These are phyloP conservation scores for Grifola frondosa DNA, from an alignment of 1,284 basidiomycete species.

Conservation along the genomic window DNA sequence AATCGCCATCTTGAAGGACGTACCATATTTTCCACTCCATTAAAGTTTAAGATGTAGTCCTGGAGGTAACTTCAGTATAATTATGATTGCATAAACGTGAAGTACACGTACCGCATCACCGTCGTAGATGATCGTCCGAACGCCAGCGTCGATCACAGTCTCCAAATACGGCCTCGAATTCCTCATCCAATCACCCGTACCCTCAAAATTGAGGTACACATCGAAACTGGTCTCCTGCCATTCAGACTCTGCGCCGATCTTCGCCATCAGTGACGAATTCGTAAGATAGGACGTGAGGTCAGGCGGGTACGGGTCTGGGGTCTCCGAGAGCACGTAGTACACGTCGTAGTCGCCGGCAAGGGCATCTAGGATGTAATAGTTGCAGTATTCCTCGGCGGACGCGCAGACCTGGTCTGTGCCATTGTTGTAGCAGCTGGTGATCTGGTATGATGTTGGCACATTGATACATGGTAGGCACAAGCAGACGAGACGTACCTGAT, in stretches of 20 bases:
- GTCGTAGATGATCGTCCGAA: constrained; percentile 51
- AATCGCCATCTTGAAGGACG: too few species aligned
- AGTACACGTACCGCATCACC: constrained; percentile 49
- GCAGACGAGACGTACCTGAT: constrained; percentile 34
- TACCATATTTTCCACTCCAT: constrained; percentile 64
- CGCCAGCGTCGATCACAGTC: constrained; percentile 59
- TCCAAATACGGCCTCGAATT: constrained; percentile 55
- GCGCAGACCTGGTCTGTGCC: constrained; percentile 52
- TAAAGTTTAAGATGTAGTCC: constrained; percentile 61
- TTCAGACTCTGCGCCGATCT: constrained; percentile 50
- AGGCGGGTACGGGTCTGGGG: constrained; percentile 58
- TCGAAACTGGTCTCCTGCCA: constrained; percentile 46
- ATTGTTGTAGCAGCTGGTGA: constrained; percentile 47
- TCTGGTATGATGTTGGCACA: constrained; percentile 32
- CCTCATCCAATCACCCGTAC: constrained; percentile 65
- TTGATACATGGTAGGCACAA: neutral
- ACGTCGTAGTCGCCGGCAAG: constrained; percentile 48
- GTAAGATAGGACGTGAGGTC: constrained; percentile 44
- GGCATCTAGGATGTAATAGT: constrained; percentile 48
- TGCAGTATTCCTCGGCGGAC: constrained; percentile 54
- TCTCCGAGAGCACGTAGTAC: constrained; percentile 51
- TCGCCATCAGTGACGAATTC: constrained; percentile 30
- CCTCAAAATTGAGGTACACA: constrained; percentile 56
- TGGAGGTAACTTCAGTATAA: constrained; percentile 24
- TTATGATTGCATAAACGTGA: neutral